These are phyloP conservation scores for Fallopia convolvulus DNA, from an alignment of 148 eudicot genomes.

Conservation along the genomic window DNA sequence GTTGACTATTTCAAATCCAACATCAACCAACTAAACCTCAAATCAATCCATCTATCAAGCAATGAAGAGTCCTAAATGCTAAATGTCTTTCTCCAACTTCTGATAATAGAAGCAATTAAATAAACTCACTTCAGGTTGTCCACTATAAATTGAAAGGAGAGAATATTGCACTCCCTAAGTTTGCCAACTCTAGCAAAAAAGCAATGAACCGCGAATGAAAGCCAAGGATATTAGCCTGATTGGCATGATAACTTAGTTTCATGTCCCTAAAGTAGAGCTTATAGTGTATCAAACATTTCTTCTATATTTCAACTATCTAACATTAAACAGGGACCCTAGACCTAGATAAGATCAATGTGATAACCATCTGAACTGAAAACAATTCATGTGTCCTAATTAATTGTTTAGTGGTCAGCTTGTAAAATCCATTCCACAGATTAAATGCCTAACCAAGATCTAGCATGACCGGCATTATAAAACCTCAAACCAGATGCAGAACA, in stretches of 20 bases:
- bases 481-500: background rate
- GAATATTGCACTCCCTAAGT: background rate
- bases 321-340: background rate
- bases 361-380: background rate
- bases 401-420: background rate
- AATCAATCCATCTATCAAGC: background rate
- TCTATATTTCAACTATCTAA: background rate
- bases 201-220: background rate
- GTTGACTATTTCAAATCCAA: background rate
- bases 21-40: background rate
- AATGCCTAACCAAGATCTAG: background rate
- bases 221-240: background rate
- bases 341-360: background rate
- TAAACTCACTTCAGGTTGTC: background rate
- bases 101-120: background rate
- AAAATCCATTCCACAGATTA: background rate
- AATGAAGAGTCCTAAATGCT: background rate
- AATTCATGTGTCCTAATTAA: background rate
- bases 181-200: background rate
- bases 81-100: background rate
- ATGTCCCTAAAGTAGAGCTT: background rate
- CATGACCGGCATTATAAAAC: background rate
- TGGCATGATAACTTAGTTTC: background rate
- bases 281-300: background rate
- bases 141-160: background rate